phyloP scores from a whole-genome alignment of 1,284 basidiomycete species.

The Ustilago trichophora region DNA sequence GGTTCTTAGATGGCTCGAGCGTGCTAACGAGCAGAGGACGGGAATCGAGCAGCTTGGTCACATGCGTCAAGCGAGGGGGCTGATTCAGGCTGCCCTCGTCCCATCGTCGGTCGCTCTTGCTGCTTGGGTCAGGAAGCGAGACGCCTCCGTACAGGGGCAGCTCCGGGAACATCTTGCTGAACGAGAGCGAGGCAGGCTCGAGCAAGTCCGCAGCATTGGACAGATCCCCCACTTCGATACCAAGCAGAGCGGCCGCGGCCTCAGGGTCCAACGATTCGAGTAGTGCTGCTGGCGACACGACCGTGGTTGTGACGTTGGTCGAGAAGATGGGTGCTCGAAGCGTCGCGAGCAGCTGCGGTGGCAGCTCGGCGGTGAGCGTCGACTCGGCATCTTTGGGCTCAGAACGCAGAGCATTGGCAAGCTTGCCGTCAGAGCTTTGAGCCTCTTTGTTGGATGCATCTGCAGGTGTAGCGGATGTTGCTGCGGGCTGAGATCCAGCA shows the following conservation, averaged over 20 bases:
- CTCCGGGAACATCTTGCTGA: slow-evolving; percentile 69
- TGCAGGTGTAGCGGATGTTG: not conserved
- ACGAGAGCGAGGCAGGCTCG: slow-evolving; percentile 42
- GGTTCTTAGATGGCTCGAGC: slow-evolving; percentile 70
- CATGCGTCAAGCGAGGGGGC: slow-evolving; percentile 67
- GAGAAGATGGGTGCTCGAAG: slow-evolving; percentile 63
- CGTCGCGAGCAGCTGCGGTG: slow-evolving; percentile 55
- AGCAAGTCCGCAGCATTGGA: slow-evolving; percentile 42
- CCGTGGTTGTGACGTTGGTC: slow-evolving; percentile 52
- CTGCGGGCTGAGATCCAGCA: not conserved
- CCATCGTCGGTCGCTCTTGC: slow-evolving; percentile 68
- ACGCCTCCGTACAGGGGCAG: slow-evolving; percentile 68
- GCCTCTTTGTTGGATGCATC: not conserved
- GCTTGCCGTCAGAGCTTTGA: slow-evolving; percentile 1
- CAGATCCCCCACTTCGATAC: slow-evolving; percentile 44
- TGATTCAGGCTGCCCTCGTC: slow-evolving; percentile 66
- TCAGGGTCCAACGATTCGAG: slow-evolving; percentile 54
- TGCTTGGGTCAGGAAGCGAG: slow-evolving; percentile 37
- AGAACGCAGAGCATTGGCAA: slow-evolving; percentile 21
- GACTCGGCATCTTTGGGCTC: slow-evolving; percentile 41
- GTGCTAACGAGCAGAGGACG: slow-evolving; percentile 72
- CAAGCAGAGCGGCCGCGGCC: slow-evolving; percentile 50
- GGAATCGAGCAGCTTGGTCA: slow-evolving; percentile 71
- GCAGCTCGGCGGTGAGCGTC: slow-evolving; percentile 57
- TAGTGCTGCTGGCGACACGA: slow-evolving; percentile 55